Evolutionary conservation across 2,329 filamentous ascomycete genomes (phyloP), one percentile per base, ranked within the genome.

Genomic region (Chrysoporthe deuterocubensis): DNA sequence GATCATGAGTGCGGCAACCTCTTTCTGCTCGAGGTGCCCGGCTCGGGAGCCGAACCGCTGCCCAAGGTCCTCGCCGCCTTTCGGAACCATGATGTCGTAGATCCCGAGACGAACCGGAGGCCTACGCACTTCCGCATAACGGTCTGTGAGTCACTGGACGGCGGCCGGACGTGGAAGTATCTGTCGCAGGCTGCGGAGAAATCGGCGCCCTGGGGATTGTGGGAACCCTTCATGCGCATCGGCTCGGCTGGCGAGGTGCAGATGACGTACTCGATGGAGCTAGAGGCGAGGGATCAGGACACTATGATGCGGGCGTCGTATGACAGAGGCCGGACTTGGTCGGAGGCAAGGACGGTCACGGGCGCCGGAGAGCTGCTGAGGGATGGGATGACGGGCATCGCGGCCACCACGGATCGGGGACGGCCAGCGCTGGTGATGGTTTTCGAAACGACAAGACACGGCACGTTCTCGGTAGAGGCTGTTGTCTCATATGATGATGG

Each of bases 171-270:
- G 3, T 85, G 82, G 82, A 68, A 69, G 3, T 84, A 77, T 71
- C 75, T 80, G 2, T 78, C 81, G 32, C 82, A 84, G 71, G 83
- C 82, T 4, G 75, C 74, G 0, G 79, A 84, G 75, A 82, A 77
- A 58, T 13, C 50, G 26, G 68, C 65, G 46, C 68, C 68, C 4
- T 68, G 64, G 65, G 83, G 83, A 0, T 74, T 84, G 21, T 84
- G 83, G 83, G 83, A 85, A 71, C 83, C 83, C 0, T 85, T 84
- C 67, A 81, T 85, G 78, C 77, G 82, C 1, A 68, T 69, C 40
- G 68, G 66, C 7, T 26, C 26, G 44, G 37, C 59, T 21, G 65
- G 65, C 40, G 79, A 81, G 68, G 74, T 84, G 1, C 81, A 83
- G 69, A 73, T 84, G 69, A 81, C 78, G 16, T 85, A 80, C 71